Evolutionary conservation across 345 rosid species (phyloP), one percentile per base, ranked within the genome.

Genomic region (Corymbia maculata): DNA sequence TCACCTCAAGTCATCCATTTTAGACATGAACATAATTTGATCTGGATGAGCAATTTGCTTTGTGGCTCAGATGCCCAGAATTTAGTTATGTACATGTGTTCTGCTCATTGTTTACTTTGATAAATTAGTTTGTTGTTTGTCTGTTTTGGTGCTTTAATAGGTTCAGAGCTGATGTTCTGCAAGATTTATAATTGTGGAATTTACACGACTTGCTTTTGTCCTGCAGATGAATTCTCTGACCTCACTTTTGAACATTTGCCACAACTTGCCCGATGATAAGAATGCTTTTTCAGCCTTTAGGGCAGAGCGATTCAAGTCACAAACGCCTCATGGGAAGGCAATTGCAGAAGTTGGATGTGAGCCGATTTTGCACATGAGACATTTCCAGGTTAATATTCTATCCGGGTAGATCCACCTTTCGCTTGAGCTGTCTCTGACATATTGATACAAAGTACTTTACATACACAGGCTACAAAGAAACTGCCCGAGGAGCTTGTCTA

Each of bases 311-410:
- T 96, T 94, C 88, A 95, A 94, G 53, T 85, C 75, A 85, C 95
- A 82, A 87, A 95, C 99, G 24, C 97, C 92, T 21, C 92, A 89
- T 42, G 99, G 99, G 86, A 98, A 95, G 92, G 93, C 95, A n/a
- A 94, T 98, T n/a, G 98, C 99, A 14, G 99, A 97, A 88, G 96
- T 97, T 13, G 99, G 99, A 45, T 97, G 99, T 87, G 95, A 98
- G 92, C 99, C 99, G 8, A 96, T 98, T 88, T 91, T 98, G 91
- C 98, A 98, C 93, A 98, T 98, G 99, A 94, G 99, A 88, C 95
- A 97, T 92, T 98, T 98, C 94, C 99, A 97, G 96, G 99, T 96
- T 32, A 70, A 87, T 85, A 50, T 88, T 42, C 28, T 51, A 75
- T 98, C 93, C 98, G 95, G 96, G 99, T 95, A 32, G 51, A 88